Evolutionary conservation across 176 grass and related monocot genomes (phyloP), one percentile per base, ranked within the genome.

Genomic region (Juncus inflexus): DNA sequence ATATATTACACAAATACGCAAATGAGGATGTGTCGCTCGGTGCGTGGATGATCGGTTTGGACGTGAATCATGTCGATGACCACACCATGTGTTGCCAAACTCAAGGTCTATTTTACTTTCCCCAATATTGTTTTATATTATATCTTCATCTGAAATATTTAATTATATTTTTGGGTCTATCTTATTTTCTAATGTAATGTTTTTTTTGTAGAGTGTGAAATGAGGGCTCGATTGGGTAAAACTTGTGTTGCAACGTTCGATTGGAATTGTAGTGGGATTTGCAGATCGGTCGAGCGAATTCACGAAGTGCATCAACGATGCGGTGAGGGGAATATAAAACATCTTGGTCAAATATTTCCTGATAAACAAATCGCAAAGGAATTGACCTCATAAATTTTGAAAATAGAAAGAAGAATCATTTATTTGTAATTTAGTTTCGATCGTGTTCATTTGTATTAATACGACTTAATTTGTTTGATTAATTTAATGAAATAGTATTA

Each of bases 1-100:
- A 86, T 37, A 89, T 85, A 78, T 77, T 95, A 58, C 86, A 95
- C 53, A 73, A 79, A 66, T 95, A 84, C 39, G 90, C 90, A 5
- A 95, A 95, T 42, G 90, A 95, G 64, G 90, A 90, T 63, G 90
- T 95, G 12, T 85, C 84, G 62, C 64, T 95, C 3, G 83, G 91
- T 51, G 81, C 86, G 40, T 95, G 91, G 90, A 57, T 95, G 6
- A 71, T 95, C 15, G 86, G 90, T 5, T 72, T 95, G 41, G 90
- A 95, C 59, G 83, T 95, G 3, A 69, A 90, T 63, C 86, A 95
- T 74, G 75, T 95, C 35, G 86, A 95, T 66, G 86, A 95, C 65
- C 86, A 84, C 10, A 73, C 76, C 40, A 78, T 95, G 69, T 95
- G 90, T 77, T 90, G 90, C 72, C 80, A 84, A 55, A 95, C 86